phyloP scores from a whole-genome alignment of 2,329 filamentous ascomycete species.

The Apiospora hydei region DNA sequence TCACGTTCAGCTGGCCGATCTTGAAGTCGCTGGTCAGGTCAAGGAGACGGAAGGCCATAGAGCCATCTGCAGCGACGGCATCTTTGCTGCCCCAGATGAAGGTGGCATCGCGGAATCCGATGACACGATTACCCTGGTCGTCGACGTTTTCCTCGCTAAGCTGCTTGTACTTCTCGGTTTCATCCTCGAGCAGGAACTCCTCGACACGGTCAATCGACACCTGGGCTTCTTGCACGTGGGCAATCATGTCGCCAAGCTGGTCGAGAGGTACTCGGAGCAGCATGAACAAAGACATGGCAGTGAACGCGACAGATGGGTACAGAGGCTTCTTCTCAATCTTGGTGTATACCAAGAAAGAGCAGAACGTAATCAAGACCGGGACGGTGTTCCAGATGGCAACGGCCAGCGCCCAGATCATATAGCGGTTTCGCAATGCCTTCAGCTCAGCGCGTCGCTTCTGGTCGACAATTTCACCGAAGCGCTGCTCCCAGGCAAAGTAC shows the following conservation, averaged over 20 bases:
- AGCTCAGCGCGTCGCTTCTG: slow-evolving; percentile 87
- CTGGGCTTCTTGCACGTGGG: slow-evolving; percentile 96
- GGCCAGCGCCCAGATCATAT: slow-evolving; percentile 89
- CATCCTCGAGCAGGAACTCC: slow-evolving; percentile 89
- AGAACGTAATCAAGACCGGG: slow-evolving; percentile 92
- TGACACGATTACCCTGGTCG: slow-evolving; percentile 73
- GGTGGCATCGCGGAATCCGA: slow-evolving; percentile 85
- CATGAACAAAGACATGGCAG: slow-evolving; percentile 93
- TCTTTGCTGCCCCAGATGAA: slow-evolving; percentile 86
- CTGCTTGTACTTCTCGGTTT: slow-evolving; percentile 94
- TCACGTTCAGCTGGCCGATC: slow-evolving; percentile 87
- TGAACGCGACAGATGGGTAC: slow-evolving; percentile 93
- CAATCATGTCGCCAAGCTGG: slow-evolving; percentile 97
- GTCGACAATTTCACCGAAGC: slow-evolving; percentile 85
- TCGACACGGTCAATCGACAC: slow-evolving; percentile 97
- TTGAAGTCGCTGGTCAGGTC: slow-evolving; percentile 84
- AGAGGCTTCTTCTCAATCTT: slow-evolving; percentile 87
- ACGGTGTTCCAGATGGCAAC: slow-evolving; percentile 97
- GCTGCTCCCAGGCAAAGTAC: slow-evolving; percentile 97
- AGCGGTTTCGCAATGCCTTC: slow-evolving; percentile 78
- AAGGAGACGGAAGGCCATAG: slow-evolving; percentile 82
- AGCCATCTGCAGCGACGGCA: slow-evolving; percentile 66
- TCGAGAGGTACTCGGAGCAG: slow-evolving; percentile 92
- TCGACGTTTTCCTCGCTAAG: slow-evolving; percentile 74
- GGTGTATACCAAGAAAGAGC: slow-evolving; percentile 94